These are phyloP conservation scores for Fomitopsis pulvina DNA, from an alignment of 768 basidiomycete species.

Conservation along the genomic window DNA sequence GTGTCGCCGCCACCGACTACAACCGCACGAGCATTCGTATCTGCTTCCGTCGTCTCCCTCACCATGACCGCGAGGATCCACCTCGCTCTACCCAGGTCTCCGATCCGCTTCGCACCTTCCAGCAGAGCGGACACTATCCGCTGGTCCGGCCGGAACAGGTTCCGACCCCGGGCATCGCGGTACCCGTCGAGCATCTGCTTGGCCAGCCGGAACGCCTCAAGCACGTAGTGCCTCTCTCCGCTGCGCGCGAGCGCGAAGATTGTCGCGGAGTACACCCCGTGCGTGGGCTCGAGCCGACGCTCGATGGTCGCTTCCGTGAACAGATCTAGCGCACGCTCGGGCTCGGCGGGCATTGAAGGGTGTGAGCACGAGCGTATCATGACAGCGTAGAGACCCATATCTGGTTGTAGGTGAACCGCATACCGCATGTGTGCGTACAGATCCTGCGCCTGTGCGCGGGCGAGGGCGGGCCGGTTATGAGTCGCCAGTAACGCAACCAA, in stretches of 20 bases:
- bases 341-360: constrained; percentile 51
- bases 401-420: constrained; percentile 81
- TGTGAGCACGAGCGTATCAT: constrained; percentile 89
- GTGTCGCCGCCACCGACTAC: constrained; percentile 20
- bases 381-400: constrained; percentile 60
- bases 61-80: constrained; percentile 92
- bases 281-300: constrained; percentile 52
- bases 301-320: constrained; percentile 90
- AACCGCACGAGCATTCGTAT: constrained; percentile 12
- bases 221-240: constrained; percentile 56
- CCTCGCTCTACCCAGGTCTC: constrained; percentile 74
- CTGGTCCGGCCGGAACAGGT: constrained; percentile 52
- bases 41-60: constrained; percentile 25
- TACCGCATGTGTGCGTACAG: constrained; percentile 96
- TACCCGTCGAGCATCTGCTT: constrained; percentile 81
- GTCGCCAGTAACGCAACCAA: constrained; percentile 53
- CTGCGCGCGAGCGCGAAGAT: constrained; percentile 76
- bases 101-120: constrained; percentile 82
- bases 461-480: constrained; percentile 27
- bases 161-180: constrained; percentile 55
- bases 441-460: constrained; percentile 85
- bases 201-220: constrained; percentile 79
- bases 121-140: constrained; percentile 79
- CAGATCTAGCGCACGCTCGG: constrained; percentile 88
- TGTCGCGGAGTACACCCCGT: constrained; percentile 70